These are phyloP conservation scores for Aspergillus viridinutans DNA, from an alignment of 2,329 filamentous ascomycete genomes.

Conservation along the genomic window DNA sequence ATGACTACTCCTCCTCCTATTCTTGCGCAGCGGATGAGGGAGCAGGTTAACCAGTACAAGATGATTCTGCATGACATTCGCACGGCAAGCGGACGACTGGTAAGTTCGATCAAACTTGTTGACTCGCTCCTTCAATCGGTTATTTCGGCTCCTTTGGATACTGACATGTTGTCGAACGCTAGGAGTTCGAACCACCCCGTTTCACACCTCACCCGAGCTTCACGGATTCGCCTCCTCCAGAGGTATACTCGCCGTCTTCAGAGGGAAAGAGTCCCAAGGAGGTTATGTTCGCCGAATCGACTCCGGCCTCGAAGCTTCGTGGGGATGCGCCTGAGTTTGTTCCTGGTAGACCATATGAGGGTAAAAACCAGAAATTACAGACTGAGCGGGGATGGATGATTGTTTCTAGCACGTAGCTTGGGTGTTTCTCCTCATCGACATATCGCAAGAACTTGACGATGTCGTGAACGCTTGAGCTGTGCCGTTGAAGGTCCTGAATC, in stretches of 20 bases:
- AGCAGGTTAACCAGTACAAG: neutral
- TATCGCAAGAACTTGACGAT: neutral
- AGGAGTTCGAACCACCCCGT: neutral
- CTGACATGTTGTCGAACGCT: neutral
- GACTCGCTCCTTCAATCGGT: neutral
- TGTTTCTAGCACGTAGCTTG: neutral
- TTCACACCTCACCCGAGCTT: neutral
- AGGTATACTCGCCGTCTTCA: neutral
- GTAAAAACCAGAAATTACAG: neutral
- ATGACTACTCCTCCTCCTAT: neutral
- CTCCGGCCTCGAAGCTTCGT: constrained; percentile 10
- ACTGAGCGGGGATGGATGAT: neutral
- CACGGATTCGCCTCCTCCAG: neutral
- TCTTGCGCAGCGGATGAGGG: neutral
- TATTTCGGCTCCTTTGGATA: neutral
- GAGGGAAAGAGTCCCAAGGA: neutral
- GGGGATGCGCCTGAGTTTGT: constrained; percentile 21
- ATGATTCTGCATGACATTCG: neutral
- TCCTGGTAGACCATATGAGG: neutral
- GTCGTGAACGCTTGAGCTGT: neutral
- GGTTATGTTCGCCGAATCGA: neutral
- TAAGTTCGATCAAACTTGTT: neutral
- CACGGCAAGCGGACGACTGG: neutral
- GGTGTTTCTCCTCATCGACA: neutral
- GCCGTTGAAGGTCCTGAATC: neutral